Evolutionary conservation across 768 basidiomycete genomes (phyloP).

Genomic region (Sarcomyxa edulis): DNA sequence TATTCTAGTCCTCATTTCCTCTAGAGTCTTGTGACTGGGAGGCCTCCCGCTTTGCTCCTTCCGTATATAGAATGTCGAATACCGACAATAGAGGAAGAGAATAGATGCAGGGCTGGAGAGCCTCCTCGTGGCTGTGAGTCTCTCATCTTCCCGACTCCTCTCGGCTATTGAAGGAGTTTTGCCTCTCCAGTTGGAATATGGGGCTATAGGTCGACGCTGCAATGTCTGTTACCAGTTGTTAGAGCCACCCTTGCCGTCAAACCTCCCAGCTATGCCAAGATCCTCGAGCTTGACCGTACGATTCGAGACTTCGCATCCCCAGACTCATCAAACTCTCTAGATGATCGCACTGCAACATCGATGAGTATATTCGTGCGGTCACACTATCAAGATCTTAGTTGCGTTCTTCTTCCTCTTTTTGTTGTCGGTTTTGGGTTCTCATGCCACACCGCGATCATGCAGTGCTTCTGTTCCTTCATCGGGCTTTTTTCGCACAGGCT

Average conservation of each 20-base stretch:
- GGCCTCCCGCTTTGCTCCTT: slow-evolving; percentile 39
- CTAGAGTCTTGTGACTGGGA: slow-evolving; percentile 42
- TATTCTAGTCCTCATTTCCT: background rate
- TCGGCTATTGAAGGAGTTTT: slow-evolving; percentile 2
- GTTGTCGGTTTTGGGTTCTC: slow-evolving; percentile 4
- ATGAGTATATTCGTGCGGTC: slow-evolving; percentile 38
- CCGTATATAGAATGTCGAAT: slow-evolving; percentile 40
- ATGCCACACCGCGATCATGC: slow-evolving; percentile 1
- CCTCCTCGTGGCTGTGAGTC: slow-evolving; percentile 39
- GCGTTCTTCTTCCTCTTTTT: slow-evolving; percentile 12
- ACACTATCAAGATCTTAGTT: slow-evolving; percentile 42
- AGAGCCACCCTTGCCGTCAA: slow-evolving; percentile 34
- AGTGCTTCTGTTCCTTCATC: slow-evolving; percentile 54
- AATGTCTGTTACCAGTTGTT: slow-evolving; percentile 39
- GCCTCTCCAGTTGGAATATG: slow-evolving; percentile 37
- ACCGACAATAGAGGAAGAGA: slow-evolving; percentile 42
- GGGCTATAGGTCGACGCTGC: slow-evolving; percentile 33
- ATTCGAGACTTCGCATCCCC: slow-evolving; percentile 32
- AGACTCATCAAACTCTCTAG: slow-evolving; percentile 13
- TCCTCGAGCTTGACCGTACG: slow-evolving; percentile 46
- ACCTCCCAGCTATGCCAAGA: slow-evolving; percentile 37
- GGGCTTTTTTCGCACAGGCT: slow-evolving; percentile 53
- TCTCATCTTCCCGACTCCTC: slow-evolving; percentile 1
- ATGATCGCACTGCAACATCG: slow-evolving; percentile 28
- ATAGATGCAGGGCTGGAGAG: slow-evolving; percentile 34